Evolutionary conservation across 352 stramenopile genomes (phyloP), one percentile per base, ranked within the genome.

Genomic region (Peronospora destructor): DNA sequence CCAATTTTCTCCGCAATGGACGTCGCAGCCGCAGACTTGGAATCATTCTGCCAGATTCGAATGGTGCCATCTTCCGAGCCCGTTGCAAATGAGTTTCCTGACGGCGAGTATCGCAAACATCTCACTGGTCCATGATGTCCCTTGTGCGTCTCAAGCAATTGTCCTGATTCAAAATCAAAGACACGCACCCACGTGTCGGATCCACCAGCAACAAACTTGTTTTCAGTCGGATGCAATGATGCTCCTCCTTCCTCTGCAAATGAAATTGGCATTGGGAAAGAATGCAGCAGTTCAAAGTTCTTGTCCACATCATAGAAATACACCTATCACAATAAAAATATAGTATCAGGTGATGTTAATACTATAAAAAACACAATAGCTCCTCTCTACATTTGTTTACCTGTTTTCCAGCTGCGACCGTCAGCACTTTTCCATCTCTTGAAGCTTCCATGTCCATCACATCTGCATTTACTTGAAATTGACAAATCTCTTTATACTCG

Each of bases 31-130:
- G 75, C 68, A 12, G 76, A 87, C 43, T 68, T 67, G 26, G 66
- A 83, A 53, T 91, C 79, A 39, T 66, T 91, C 52, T 91, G 83
- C 95, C 95, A 99, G 49, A 98, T 87, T 56, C 95, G 91, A 73
- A 98, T 98, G 35, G 95, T 98, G 44, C 95, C 96, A 73, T 99
- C 96, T 64, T 99, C 95, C 3, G 86, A 98, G 16, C 95, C 96
- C 10, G 92, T 98, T 4, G 94, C 95, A 68, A 97, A 98, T 17
- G 77, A 94, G 53, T 92, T 81, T 21, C 95, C 96, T 50, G 68
- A 79, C 5, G 96, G 95, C 17, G 83, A 68, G 79, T 98, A 99
- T 34, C 95, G 84, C 56, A 98, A 63, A 87, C 95, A 98, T 49
- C 95, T 78, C 60, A 98, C 89, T 9, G 96, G 95, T 4, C 96